Percentiles rank a stretch among this genome's conserved stretches.
phyloP scores from a whole-genome alignment of 164 flowering plant species.

The Vitis riparia region DNA sequence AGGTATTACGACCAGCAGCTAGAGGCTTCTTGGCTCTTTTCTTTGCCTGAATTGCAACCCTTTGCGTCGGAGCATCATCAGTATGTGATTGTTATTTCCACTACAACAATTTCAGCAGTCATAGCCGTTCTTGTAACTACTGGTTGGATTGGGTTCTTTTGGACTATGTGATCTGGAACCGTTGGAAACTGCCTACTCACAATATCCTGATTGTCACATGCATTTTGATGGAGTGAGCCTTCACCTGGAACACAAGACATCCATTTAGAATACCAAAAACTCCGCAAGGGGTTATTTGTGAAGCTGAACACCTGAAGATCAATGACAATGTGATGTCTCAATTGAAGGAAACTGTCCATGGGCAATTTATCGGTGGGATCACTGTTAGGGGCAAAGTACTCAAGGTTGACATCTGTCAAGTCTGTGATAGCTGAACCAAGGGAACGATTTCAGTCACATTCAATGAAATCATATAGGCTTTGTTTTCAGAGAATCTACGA shows the following conservation, averaged over 20 bases:
- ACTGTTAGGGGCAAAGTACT: conserved; percentile 86
- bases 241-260: too few species aligned
- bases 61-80: conserved; percentile 69
- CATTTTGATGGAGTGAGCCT: too few species aligned
- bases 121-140: conserved; percentile 54
- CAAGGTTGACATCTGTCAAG: conserved; percentile 91
- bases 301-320: too few species aligned
- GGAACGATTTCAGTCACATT: conserved; percentile 93
- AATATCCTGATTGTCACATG: too few species aligned
- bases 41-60: conserved; percentile 39
- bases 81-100: conserved; percentile 57
- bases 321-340: too few species aligned
- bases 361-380: conserved; percentile 81
- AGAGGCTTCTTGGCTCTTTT: conserved; percentile 66
- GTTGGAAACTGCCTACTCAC: too few species aligned
- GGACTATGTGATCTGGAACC: conserved; percentile 40
- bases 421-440: conserved; percentile 85
- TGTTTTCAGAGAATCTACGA: conserved; percentile 94
- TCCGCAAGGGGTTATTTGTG: too few species aligned
- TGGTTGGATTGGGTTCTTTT: conserved; percentile 86
- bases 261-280: too few species aligned
- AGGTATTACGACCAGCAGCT: conserved; percentile 41
- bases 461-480: conserved; percentile 90
- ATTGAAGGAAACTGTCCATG: conserved; percentile 18
- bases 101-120: conserved; percentile 55